Base-by-base conservation (phyloP, 306 rosid species). In the Luffa acutangula region DNA sequence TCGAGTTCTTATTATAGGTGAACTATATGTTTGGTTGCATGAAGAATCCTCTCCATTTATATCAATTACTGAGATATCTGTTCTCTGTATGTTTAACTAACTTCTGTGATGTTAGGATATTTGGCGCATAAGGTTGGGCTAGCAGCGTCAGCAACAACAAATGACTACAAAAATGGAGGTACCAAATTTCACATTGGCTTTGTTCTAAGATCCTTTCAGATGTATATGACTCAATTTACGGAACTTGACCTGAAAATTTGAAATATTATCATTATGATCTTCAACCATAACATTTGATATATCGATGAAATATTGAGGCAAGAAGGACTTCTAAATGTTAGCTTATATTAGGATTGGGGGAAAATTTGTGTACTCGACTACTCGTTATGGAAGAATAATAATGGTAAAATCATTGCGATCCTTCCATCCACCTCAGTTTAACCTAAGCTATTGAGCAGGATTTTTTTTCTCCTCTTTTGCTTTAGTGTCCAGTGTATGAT, bases 21-120 rank as follows among this genome's bases (percentile, higher is more conserved):
- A 21, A 56, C 59, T 78, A 42, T 18, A 20, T 51, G 51, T 31
- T 31, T 54, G 51, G n/a, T 53, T 25, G 57, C 9, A 6, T 49
- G 46, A 67, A 65, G 3, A 3, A 78, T 34, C 70, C 3, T 10
- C 15, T n/a, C 5, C 49, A 12, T 13, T 58, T 0, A 5, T 45
- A 5, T 45, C 4, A 52, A 45, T 21, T 20, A 10, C 34, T 7
- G 48, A 17, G 14, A 4, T 33, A 62, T 62, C 2, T 41, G 17
- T 70, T 70, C 20, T 37, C 9, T 70, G 49, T 33, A 41, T 46
- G 78, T 75, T 76, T 81, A 9, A 76, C 54, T 57, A 17, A 75
- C 84, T 67, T 53, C 82, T 80, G 54, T 60, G 82, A 80, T 77
- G 69, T 64, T 85, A 63, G 83, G 79, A 74, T 79, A 83, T 39